Evolutionary conservation across 768 basidiomycete species (phyloP), one percentile per base, ranked within the genome.

Genomic region (Calocera cornea): DNA sequence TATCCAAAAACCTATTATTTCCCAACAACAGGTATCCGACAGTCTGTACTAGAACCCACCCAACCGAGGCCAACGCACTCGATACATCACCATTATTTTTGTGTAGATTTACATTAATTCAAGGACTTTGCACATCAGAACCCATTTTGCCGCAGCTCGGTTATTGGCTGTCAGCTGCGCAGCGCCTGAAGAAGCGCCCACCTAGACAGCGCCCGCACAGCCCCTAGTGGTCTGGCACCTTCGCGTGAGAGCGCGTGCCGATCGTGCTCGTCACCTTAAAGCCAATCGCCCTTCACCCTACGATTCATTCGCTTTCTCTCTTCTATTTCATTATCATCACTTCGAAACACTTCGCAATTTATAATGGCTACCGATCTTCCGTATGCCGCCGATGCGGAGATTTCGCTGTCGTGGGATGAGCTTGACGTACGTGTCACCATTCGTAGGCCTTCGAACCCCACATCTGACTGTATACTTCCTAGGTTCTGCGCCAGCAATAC

Each of bases 321-420:
- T 2, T 47, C 44, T 60, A 27, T 8, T 27, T 29, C 54, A 10
- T 29, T 60, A 10, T 2, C n/a, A n/a, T n/a, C n/a, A n/a, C n/a
- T n/a, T n/a, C n/a, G n/a, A n/a, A n/a, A n/a, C n/a, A n/a, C n/a
- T n/a, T n/a, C n/a, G 14, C 31, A 14, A 47, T 65, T 31, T 50
- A 73, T n/a, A 12, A 80, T 80, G 79, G 74, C 78, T 1, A 90
- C 90, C 65, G 92, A 97, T 73, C 82, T 97, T 19, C 95, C 95
- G 41, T 97, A 97, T 77, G 95, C 95, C 65, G 95, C 93, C 17
- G 95, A 97, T 75, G 95, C 93, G 1, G 87, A 95, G 75, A 83
- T 90, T 64, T 91, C 92, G 1, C 80, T 97, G 17, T 84, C 88
- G 1, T 93, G 84, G 75, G 94, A 95, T 72, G 94, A 97, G 77